Evolutionary conservation across 768 basidiomycete species (phyloP).

Genomic region (Termitomyces sp.): DNA sequence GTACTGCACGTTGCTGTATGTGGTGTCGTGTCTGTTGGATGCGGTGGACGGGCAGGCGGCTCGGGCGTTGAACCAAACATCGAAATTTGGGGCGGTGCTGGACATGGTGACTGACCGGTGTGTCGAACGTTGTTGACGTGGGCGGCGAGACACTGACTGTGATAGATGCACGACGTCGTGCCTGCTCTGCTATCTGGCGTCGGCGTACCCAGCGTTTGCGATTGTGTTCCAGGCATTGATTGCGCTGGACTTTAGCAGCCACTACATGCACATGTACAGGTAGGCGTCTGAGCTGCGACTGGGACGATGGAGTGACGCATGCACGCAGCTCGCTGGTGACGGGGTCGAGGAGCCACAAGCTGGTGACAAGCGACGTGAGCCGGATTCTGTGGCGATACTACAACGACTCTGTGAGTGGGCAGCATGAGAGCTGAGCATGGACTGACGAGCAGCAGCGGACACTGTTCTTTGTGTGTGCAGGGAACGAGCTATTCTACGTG

Average conservation of each 20-base stretch:
- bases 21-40: constrained; percentile 88
- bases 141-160: background rate
- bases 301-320: constrained; percentile 4
- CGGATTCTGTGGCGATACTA: constrained; percentile 91
- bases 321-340: constrained; percentile 81
- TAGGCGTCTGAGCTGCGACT: constrained; percentile 23
- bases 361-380: constrained; percentile 89
- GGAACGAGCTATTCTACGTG: constrained; percentile 95
- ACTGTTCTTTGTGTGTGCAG: constrained; percentile 89
- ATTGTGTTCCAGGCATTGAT: constrained; percentile 92
- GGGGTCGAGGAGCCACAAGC: constrained; percentile 90
- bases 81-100: constrained; percentile 94
- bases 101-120: constrained; percentile 99
- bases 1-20: constrained; percentile 85
- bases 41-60: constrained; percentile 95
- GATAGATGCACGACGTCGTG: constrained; percentile 92
- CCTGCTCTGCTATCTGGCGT: constrained; percentile 88
- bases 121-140: constrained; percentile 13
- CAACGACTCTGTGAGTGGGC: constrained; percentile 73
- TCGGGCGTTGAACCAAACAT: constrained; percentile 81
- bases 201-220: constrained; percentile 82
- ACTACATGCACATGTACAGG: constrained; percentile 99
- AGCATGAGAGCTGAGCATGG: background rate
- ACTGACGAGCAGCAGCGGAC: constrained; percentile 47
- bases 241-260: constrained; percentile 94